These are phyloP conservation scores for Plasmodium ovale DNA, from an alignment of 169 alveolate genomes.

Conservation along the genomic window DNA sequence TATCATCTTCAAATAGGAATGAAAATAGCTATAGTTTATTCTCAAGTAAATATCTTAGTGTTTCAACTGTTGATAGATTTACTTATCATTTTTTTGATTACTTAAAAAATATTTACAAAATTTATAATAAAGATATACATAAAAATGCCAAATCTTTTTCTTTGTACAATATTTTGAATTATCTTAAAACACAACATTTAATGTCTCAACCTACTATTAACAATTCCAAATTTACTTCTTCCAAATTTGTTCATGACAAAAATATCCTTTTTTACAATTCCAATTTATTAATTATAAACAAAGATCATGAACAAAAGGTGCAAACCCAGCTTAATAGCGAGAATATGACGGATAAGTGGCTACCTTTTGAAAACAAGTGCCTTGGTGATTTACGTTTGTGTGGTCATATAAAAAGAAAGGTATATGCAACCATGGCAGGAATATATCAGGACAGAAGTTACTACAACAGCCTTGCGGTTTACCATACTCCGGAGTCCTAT, in stretches of 20 bases:
- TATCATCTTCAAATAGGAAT: slow-evolving; percentile 81
- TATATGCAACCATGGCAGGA: slow-evolving; percentile 33
- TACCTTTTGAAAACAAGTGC: background rate
- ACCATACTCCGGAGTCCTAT: slow-evolving; percentile 3
- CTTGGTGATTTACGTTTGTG: slow-evolving; percentile 42
- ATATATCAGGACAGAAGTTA: slow-evolving; percentile 19
- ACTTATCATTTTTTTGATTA: slow-evolving; percentile 78
- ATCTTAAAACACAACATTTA: slow-evolving; percentile 59
- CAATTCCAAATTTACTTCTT: slow-evolving; percentile 45
- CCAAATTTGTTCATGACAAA: slow-evolving; percentile 55
- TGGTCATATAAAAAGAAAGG: slow-evolving; percentile 46
- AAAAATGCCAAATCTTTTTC: slow-evolving; percentile 54
- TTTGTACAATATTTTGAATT: slow-evolving; percentile 40
- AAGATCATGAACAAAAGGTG: no score
- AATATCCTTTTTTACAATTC: slow-evolving; percentile 59
- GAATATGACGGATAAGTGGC: no score
- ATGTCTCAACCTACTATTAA: slow-evolving; percentile 46
- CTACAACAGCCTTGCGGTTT: slow-evolving; percentile 1
- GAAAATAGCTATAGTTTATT: slow-evolving; percentile 81
- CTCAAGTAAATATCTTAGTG: slow-evolving; percentile 82
- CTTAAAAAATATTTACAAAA: slow-evolving; percentile 70
- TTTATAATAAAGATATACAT: slow-evolving; percentile 57
- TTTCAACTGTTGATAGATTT: slow-evolving; percentile 84
- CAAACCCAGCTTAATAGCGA: no score
- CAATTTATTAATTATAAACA: slow-evolving; percentile 8